These are phyloP conservation scores for Phytophthora fragariaefolia DNA, from an alignment of 352 stramenopile genomes.

Conservation along the genomic window DNA sequence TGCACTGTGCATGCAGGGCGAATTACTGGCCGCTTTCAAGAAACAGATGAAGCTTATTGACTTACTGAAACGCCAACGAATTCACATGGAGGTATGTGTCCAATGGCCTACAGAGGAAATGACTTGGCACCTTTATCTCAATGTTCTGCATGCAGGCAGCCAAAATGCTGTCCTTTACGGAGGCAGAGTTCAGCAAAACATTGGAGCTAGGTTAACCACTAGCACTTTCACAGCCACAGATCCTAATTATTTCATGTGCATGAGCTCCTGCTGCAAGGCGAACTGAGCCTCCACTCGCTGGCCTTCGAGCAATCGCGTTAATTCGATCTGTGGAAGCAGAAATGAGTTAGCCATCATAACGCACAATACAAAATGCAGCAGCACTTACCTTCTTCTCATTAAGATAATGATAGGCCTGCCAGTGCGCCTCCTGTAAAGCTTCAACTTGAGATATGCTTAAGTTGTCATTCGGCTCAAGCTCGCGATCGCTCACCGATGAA, in stretches of 20 bases:
- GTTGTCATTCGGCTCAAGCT: slow-evolving; percentile 50
- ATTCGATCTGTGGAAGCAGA: slow-evolving; percentile 58
- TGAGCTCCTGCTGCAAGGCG: slow-evolving; percentile 68
- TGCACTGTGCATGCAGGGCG: slow-evolving; percentile 41
- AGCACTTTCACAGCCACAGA: neutral
- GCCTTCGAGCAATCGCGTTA: slow-evolving; percentile 76
- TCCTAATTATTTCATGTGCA: slow-evolving; percentile 48
- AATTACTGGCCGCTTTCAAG: slow-evolving; percentile 80
- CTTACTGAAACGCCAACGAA: slow-evolving; percentile 83
- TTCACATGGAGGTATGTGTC: slow-evolving; percentile 80
- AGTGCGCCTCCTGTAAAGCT: slow-evolving; percentile 80
- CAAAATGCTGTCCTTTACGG: slow-evolving; percentile 88
- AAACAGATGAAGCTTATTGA: slow-evolving; percentile 91
- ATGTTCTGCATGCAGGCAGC: slow-evolving; percentile 50
- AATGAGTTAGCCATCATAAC: too few relatives aligned
- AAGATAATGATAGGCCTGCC: slow-evolving; percentile 82
- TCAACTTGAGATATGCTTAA: slow-evolving; percentile 89
- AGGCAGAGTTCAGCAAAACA: slow-evolving; percentile 85
- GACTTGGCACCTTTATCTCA: slow-evolving; percentile 23
- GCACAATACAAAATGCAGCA: slow-evolving; percentile 11
- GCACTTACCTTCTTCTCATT: slow-evolving; percentile 80
- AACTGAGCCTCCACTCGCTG: slow-evolving; percentile 76
- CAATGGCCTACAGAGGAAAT: neutral
- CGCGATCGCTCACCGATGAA: slow-evolving; percentile 51
- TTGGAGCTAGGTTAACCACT: slow-evolving; percentile 59